Base-by-base conservation (phyloP, 257 asterid species). In the Salvia hispanica region DNA sequence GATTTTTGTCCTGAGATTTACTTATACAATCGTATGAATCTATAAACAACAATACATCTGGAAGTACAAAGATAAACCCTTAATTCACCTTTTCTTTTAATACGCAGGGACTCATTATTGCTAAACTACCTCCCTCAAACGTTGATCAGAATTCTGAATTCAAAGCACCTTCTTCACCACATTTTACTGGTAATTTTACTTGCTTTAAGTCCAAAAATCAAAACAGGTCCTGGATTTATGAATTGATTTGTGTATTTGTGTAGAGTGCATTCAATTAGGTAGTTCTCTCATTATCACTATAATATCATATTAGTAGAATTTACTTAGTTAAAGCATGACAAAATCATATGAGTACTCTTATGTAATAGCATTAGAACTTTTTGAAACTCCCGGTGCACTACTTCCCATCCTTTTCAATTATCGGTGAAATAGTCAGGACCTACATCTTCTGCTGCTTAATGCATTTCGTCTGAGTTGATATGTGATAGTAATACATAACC, bases 51-150 rank as follows among this genome's bases (percentile, higher is more conserved):
- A 7, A 8, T 56, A 37, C 44, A 51, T 52, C 56, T 59, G 62
- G 31, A 11, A 53, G 43, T 40, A 37, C 61, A 64, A 63, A 63
- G 28, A 31, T 54, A 61, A 67, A 43, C 28, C 54, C 58, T 25
- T 45, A 37, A 61, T 66, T 40, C 57, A 47, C 52, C 40, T 18
- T 54, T 50, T 43, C 31, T 64, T 54, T 58, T 40, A 33, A 56
- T 76, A 11, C 48, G 42, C 84, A 83, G 89, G 89, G 89, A 42
- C 72, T 83, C 62, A 81, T 83, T 60, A 69, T 83, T 54, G 82
- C 89, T 2, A 83, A 83, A 64, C 4, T 78, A 48, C 83, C 89
- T 62, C 79, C 84, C 40, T 58, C 83, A 15, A 81, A 48, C 25
- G 51, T 4, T 51, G 81, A 72, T 63, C 84, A 78, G 72, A 74